These are phyloP conservation scores for Baorangia bicolor DNA, from an alignment of 768 basidiomycete species.

Conservation along the genomic window DNA sequence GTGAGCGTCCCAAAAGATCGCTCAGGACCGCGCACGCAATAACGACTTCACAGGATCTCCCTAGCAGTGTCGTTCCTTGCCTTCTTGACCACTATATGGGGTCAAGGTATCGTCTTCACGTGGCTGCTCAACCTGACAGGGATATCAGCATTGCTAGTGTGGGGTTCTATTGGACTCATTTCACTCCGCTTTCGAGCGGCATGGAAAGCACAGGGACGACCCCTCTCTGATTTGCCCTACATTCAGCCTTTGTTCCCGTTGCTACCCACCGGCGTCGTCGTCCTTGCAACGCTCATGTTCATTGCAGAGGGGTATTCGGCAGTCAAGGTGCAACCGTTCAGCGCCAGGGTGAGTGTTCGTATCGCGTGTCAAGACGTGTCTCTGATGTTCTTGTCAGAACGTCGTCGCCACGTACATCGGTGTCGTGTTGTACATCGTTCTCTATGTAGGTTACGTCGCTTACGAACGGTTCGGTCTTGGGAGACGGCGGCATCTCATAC, in stretches of 20 bases:
- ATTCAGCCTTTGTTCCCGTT: conserved; percentile 52
- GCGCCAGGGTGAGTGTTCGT: conserved; percentile 35
- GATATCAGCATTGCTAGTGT: conserved; percentile 65
- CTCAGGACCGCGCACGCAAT: neutral
- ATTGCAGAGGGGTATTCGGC: conserved; percentile 54
- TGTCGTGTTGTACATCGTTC: conserved; percentile 43
- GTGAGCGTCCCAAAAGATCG: conserved; percentile 35
- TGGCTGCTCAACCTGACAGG: conserved; percentile 66
- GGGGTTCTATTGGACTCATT: conserved; percentile 57
- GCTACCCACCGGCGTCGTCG: conserved; percentile 49
- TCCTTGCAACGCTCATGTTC: conserved; percentile 52
- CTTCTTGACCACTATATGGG: conserved; percentile 60
- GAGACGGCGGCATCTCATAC: conserved; percentile 39
- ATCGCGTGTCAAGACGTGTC: neutral
- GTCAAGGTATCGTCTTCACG: conserved; percentile 51
- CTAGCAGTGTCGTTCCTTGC: conserved; percentile 50
- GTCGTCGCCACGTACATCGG: conserved; percentile 58
- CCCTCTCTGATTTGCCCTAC: conserved; percentile 56
- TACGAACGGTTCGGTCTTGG: conserved; percentile 38
- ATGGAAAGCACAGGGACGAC: conserved; percentile 51
- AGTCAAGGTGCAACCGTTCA: conserved; percentile 44
- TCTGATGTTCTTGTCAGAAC: conserved; percentile 34
- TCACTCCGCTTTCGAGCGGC: conserved; percentile 64
- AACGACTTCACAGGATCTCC: conserved; percentile 38
- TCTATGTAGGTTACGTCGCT: conserved; percentile 44